Evolutionary conservation across 139 green algal genomes (phyloP), one percentile per base, ranked within the genome.

Genomic region (Marvania coccoides): DNA sequence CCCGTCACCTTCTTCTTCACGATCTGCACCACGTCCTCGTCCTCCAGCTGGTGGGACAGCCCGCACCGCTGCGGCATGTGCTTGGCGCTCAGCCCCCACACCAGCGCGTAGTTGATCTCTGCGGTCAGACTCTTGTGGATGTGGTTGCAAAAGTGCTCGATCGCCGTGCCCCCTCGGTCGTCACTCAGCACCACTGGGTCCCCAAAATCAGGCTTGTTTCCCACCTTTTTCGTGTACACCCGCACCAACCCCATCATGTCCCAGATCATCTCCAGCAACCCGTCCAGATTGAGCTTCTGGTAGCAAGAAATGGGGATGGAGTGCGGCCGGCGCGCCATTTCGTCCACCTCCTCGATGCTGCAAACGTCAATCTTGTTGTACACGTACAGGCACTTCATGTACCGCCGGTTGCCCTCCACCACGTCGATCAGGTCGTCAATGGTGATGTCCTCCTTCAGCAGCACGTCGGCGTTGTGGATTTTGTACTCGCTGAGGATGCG

Each of bases 361-460:
- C 82, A 86, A 28, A 87, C 70, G 38, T 86, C 70, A 19, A 91
- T 81, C 76, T 99, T 99, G 83, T 99, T 99, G 85, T 98, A 99
- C 63, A 99, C 95, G 74, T 99, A 99, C 34, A 98, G 69, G 82
- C 72, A 99, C 65, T 90, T 89, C 8, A 97, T 79, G 75, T 96
- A 96, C 3, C 81, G 74, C 28, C 90, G 73, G 83, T 96, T 95
- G 47, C 88, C 89, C 83, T 99, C 94, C 28, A 99, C 95, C 3
- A 98, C 81, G 65, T 99, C 95, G 46, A 99, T 99, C 6, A 98
- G 80, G 63, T 98, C 88, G 62, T 97, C 92, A 24, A 95, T 85
- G 5, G 76, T 88, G 68, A 62, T 76, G 65, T 97, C 92, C 69
- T 96, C 91, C 68, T 90, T 90, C 61, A 98, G 85, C 38, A 98